Evolutionary conservation across 208 protist species (phyloP).

Genomic region (Leptomonas seymouri): DNA sequence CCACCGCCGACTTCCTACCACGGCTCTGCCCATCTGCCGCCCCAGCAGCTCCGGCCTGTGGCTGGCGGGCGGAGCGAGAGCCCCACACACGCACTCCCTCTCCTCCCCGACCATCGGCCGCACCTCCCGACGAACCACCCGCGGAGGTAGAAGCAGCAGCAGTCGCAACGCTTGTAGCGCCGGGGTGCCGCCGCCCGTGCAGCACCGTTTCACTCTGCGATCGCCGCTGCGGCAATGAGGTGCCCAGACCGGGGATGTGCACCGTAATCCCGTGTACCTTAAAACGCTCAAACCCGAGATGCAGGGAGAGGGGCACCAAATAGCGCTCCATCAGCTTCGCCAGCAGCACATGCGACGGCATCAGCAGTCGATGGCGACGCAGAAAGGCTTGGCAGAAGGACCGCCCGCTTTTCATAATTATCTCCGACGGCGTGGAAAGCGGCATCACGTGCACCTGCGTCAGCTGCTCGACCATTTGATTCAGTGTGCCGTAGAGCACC

Average conservation of each 20-base stretch:
- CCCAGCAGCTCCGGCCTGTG: not conserved
- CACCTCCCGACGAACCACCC: not conserved
- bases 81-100: conserved; percentile 14
- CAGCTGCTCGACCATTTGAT: conserved; percentile 68
- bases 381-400: conserved; percentile 50
- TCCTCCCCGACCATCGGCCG: no score
- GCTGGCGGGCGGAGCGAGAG: not conserved
- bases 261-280: conserved; percentile 53
- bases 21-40: not conserved
- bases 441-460: conserved; percentile 54
- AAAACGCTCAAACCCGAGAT: conserved; percentile 50
- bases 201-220: conserved; percentile 50
- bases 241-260: conserved; percentile 33
- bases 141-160: not conserved
- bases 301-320: conserved; percentile 47
- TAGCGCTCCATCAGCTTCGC: conserved; percentile 69
- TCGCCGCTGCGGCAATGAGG: conserved; percentile 25
- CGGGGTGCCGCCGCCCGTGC: conserved; percentile 13
- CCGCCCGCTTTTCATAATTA: conserved; percentile 12
- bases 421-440: conserved; percentile 14
- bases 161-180: not conserved
- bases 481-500: conserved; percentile 53
- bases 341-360: conserved; percentile 54
- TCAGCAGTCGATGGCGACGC: conserved; percentile 55
- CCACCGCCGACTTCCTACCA: conserved; percentile 10